Evolutionary conservation across 2,329 filamentous ascomycete species (phyloP).

Genomic region (Colletotrichum sansevieriae): DNA sequence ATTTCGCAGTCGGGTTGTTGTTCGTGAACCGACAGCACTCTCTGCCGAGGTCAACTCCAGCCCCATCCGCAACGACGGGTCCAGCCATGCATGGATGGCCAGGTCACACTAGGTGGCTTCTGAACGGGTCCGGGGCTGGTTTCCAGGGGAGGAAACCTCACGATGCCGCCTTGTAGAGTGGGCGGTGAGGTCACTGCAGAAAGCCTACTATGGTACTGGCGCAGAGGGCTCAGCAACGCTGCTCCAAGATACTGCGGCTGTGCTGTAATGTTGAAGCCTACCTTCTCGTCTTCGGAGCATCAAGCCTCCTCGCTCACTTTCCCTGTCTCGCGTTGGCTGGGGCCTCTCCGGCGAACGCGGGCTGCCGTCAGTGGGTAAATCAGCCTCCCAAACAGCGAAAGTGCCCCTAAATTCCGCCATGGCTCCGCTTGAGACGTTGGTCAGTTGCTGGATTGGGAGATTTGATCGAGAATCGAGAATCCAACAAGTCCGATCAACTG

Average conservation of each 20-base stretch:
- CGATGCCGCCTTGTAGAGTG: slow-evolving; percentile 1
- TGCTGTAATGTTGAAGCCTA: no score
- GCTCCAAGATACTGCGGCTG: background rate
- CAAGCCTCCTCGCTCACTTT: background rate
- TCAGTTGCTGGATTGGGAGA: slow-evolving; percentile 19
- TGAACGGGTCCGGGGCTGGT: slow-evolving; percentile 6
- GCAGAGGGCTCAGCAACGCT: slow-evolving; percentile 1
- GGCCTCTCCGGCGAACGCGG: slow-evolving; percentile 29
- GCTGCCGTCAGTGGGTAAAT: slow-evolving; percentile 23
- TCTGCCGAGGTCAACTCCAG: slow-evolving; percentile 31
- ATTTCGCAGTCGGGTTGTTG: slow-evolving; percentile 23
- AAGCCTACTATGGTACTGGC: slow-evolving; percentile 21
- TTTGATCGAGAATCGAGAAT: slow-evolving; percentile 16
- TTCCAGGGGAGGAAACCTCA: slow-evolving; percentile 8
- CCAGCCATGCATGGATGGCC: slow-evolving; percentile 6
- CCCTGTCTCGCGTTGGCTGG: slow-evolving; percentile 6
- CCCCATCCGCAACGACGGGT: slow-evolving; percentile 15
- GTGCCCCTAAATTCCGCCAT: slow-evolving; percentile 23
- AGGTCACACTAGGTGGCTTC: slow-evolving; percentile 9
- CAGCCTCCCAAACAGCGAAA: slow-evolving; percentile 25
- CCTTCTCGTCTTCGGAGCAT: background rate
- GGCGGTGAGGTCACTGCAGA: slow-evolving; percentile 24
- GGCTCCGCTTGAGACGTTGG: slow-evolving; percentile 18
- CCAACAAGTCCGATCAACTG: slow-evolving; percentile 9
- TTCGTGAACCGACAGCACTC: slow-evolving; percentile 16